Conservation (phyloP, 108 stramenopile genomes). For the Stephanodiscus triporus region DNA sequence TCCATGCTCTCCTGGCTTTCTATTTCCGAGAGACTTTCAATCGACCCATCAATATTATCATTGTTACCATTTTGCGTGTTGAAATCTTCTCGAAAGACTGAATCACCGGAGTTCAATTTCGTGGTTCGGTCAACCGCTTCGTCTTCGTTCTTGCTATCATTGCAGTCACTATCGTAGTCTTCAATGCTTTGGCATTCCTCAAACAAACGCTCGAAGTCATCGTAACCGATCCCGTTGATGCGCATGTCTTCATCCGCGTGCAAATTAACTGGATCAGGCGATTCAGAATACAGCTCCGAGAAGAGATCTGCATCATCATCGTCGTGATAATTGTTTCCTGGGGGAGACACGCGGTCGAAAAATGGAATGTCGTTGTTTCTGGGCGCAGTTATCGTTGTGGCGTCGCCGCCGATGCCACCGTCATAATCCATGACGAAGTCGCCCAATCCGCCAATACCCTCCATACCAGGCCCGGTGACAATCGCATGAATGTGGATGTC, state of each 20-base stretch:
- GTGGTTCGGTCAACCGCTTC: not conserved
- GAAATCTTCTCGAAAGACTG: not conserved
- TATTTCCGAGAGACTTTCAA: slow-evolving; percentile 25
- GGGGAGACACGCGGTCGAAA: not conserved
- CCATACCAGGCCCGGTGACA: slow-evolving; percentile 76
- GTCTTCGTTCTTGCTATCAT: slow-evolving; percentile 8
- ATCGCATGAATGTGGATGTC: slow-evolving; percentile 94
- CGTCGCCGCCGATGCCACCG: slow-evolving; percentile 28
- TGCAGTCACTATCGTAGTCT: slow-evolving; percentile 22
- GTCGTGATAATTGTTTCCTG: slow-evolving; percentile 45
- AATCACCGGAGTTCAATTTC: slow-evolving; percentile 1
- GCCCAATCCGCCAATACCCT: slow-evolving; percentile 35
- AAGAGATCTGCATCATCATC: slow-evolving; percentile 70
- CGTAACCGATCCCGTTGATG: not conserved
- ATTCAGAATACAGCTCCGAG: slow-evolving; percentile 83
- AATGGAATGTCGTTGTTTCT: slow-evolving; percentile 4
- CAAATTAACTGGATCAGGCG: slow-evolving; percentile 69
- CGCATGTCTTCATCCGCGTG: slow-evolving; percentile 14
- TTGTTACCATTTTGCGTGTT: not conserved
- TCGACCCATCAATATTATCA: not conserved
- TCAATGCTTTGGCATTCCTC: slow-evolving; percentile 41
- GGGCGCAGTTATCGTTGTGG: slow-evolving; percentile 19
- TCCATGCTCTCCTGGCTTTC: slow-evolving; percentile 14
- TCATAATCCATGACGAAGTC: slow-evolving; percentile 1
- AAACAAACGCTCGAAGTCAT: slow-evolving; percentile 20